Base-by-base conservation (phyloP, 2,329 filamentous ascomycete genomes). In the Pseudogymnoascus sp. region DNA sequence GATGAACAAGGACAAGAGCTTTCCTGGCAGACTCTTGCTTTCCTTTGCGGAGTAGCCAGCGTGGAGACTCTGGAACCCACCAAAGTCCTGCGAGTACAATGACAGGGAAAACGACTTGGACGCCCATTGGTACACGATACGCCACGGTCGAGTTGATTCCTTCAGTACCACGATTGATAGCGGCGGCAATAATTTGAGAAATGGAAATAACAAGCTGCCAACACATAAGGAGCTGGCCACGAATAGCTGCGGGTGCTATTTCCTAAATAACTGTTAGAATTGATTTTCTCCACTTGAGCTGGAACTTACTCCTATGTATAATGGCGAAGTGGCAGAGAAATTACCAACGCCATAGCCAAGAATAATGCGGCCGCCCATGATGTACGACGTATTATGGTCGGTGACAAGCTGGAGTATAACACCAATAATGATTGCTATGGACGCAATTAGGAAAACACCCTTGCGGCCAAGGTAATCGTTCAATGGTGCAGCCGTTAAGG, bases 191-290 rank as follows among this genome's bases (percentile, higher is more conserved):
- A 62, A 75, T 72, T 64, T 77, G 75, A 4, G 75, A 74, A 31
- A 73, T 62, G 4, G 75, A 76, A 25, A 75, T 68, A 40, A 72
- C 73, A 61, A 77, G 70, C 64, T 77, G 75, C 72, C 73, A 76
- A 67, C 73, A 75, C 73, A 75, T 75, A n/a, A 76, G 69, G 31
- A 75, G 69, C 6, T 72, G 73, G 16, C 71, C 69, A 18, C 73
- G 72, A 62, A 75, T 67, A 1, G 65, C 64, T n/a, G 70, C 69
- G 3, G 74, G 73, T 1, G 74, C 71, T 12, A 73, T 67, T 66
- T 73, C 73, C 38, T 40, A 40, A 18, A 40, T 18, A 40, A 40
- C 18, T n/a, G 8, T 40, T n/a, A 40, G n/a, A 18, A 40, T 40
- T n/a, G n/a, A 40, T 40, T 16, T 40, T 18, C 38, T n/a, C n/a